Base-by-base conservation (phyloP, 345 rosid species). In the Sisymbrium altissimum region DNA sequence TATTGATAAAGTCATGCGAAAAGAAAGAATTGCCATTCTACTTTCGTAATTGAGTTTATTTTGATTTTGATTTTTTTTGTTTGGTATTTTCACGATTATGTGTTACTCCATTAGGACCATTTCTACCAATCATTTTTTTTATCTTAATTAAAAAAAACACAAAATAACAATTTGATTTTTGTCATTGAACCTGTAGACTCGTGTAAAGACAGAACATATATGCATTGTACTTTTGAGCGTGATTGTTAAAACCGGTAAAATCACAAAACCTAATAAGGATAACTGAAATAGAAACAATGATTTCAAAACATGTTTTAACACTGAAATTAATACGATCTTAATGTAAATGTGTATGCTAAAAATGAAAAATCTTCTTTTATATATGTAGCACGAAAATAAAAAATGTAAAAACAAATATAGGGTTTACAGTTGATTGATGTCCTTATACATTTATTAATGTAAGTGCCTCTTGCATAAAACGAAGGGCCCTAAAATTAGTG, bases 401-500 rank as follows among this genome's bases (percentile, higher is more conserved):
- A 39, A 39, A 60, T 15, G n/a, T 5, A 39, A 63, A 39, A 29
- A 43, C 29, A 11, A 0, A 66, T 14, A 19, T 13, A 55, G 46
- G 41, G 56, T 38, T 60, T 39, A 35, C 43, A 50, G 18, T 39
- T 27, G 43, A 50, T 30, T 50, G 69, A 72, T 72, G 69, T 52
- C 54, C 54, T 13, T 9, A 9, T 49, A 39, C 43, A 30, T 35
- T 38, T 39, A 39, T 62, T 43, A 33, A 44, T 40, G 39, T 23
- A 6, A 10, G 29, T 54, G 65, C 36, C 71, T 72, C 70, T 64
- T 64, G 64, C 39, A 41, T 33, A 14, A 64, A 72, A 43, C 40
- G 71, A 43, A 73, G 40, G 27, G 71, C 40, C 71, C 48, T 60
- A 60, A 59, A 70, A 55, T 35, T 49, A 43, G 48, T 55, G 36